Percentiles rank a stretch among this genome's conserved stretches.
Evolutionary conservation across 1,284 basidiomycete genomes (phyloP).

Genomic region (Cryptococcus sp.): DNA sequence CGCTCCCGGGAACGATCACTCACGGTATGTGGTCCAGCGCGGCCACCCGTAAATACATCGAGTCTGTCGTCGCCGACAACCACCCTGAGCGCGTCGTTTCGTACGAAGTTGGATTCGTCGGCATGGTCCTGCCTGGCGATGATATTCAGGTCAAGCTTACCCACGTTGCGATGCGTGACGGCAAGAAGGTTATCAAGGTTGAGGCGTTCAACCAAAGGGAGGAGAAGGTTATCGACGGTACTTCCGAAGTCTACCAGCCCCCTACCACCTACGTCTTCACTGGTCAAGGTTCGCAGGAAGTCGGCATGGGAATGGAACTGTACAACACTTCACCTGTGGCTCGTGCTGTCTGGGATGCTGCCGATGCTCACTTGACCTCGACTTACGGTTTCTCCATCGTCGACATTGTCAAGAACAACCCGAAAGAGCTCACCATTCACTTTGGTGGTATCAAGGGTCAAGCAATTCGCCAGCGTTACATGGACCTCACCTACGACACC

Average conservation of each 20-base stretch:
- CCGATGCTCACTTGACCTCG: slow-evolving; percentile 87
- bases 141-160: slow-evolving; percentile 84
- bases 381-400: slow-evolving; percentile 97
- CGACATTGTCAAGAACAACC: slow-evolving; percentile 97
- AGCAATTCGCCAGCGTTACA: slow-evolving; percentile 95
- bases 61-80: slow-evolving; percentile 91
- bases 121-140: slow-evolving; percentile 96
- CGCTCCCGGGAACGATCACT: slow-evolving; percentile 93
- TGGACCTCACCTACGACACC: slow-evolving; percentile 98
- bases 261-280: slow-evolving; percentile 97
- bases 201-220: slow-evolving; percentile 82
- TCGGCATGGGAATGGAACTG: slow-evolving; percentile 99
- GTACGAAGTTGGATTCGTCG: slow-evolving; percentile 91
- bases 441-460: slow-evolving; percentile 99
- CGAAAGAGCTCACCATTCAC: slow-evolving; percentile 96
- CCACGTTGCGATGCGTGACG: slow-evolving; percentile 87
- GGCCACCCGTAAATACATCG: slow-evolving; percentile 88
- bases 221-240: slow-evolving; percentile 89
- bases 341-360: slow-evolving; percentile 94
- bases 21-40: slow-evolving; percentile 98
- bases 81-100: slow-evolving; percentile 84
- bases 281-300: slow-evolving; percentile 97
- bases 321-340: slow-evolving; percentile 92
- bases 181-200: slow-evolving; percentile 89
- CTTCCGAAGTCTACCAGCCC: slow-evolving; percentile 89